Conservation (phyloP, 306 rosid genomes). For the Benincasa hispida region DNA sequence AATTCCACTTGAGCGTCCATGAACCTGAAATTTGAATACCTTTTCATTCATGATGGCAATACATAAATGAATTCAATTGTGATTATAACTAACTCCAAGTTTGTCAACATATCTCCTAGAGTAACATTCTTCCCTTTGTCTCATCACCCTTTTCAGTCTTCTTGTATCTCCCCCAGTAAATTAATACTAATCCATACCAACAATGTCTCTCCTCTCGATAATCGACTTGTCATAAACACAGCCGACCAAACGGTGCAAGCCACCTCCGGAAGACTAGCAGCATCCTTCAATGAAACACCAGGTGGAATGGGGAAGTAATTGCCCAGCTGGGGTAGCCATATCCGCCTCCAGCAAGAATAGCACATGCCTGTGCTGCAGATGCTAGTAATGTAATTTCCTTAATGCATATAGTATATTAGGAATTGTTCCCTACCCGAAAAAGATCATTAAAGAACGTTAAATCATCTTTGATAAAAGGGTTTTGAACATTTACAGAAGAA, state of each 20-base stretch:
- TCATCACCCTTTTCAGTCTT: background rate
- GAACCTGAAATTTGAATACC: constrained; percentile 40
- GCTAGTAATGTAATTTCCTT: background rate
- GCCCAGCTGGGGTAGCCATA: constrained; percentile 61
- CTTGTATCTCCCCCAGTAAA: background rate
- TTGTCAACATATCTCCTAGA: background rate
- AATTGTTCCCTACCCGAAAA: background rate
- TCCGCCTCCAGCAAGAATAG: constrained; percentile 34
- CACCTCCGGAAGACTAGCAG: constrained; percentile 74
- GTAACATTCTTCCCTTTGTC: background rate
- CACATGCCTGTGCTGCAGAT: constrained; percentile 24
- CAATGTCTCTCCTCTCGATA: constrained; percentile 60
- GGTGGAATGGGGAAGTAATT: constrained; percentile 61
- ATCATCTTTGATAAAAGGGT: background rate
- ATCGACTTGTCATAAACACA: constrained; percentile 63
- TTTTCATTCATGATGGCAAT: background rate
- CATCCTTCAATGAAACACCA: constrained; percentile 62
- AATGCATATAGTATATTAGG: background rate
- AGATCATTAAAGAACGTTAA: background rate
- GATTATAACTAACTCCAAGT: background rate
- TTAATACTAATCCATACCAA: constrained; percentile 29
- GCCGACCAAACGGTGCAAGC: constrained; percentile 96
- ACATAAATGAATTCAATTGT: background rate
- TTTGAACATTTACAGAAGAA: background rate
- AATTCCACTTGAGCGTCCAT: constrained; percentile 96